Evolutionary conservation across 352 stramenopile genomes (phyloP).

Genomic region (Pythium graminicola): DNA sequence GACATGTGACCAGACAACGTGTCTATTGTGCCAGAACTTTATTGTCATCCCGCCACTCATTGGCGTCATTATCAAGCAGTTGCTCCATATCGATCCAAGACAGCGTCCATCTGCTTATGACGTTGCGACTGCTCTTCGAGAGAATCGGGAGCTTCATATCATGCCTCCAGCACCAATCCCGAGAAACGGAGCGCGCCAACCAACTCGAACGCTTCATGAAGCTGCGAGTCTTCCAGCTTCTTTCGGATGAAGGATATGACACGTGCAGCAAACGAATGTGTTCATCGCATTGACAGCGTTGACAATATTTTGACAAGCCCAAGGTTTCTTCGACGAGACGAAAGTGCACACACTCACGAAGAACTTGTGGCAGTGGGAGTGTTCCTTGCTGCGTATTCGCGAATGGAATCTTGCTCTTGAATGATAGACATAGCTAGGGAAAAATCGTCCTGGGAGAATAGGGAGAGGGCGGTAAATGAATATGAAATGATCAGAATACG

Average conservation of each 20-base stretch:
- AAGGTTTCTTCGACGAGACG: not conserved
- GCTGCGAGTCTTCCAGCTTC: slow-evolving; percentile 18
- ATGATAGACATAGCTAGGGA: slow-evolving; percentile 50
- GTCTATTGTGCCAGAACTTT: slow-evolving; percentile 72
- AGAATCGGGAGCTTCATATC: slow-evolving; percentile 52
- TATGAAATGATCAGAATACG: slow-evolving; percentile 5
- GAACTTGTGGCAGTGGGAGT: not conserved
- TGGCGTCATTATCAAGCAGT: slow-evolving; percentile 66
- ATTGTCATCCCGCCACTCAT: slow-evolving; percentile 73
- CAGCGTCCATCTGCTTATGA: slow-evolving; percentile 65
- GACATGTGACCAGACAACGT: slow-evolving; percentile 43
- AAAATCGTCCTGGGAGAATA: slow-evolving; percentile 48
- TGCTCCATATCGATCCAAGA: slow-evolving; percentile 65
- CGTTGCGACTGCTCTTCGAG: slow-evolving; percentile 56
- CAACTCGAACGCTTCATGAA: slow-evolving; percentile 17
- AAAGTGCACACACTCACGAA: not conserved
- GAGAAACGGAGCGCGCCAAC: slow-evolving; percentile 1
- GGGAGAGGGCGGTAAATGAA: not conserved
- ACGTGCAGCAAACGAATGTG: slow-evolving; percentile 2
- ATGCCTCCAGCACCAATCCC: slow-evolving; percentile 29
- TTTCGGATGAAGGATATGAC: slow-evolving; percentile 10
- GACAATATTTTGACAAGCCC: slow-evolving; percentile 1
- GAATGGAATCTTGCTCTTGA: slow-evolving; percentile 47
- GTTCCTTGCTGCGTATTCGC: slow-evolving; percentile 20
- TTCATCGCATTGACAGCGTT: not conserved